Conservation (phyloP, 2,329 filamentous ascomycete species). For the Eurotiales sp. region DNA sequence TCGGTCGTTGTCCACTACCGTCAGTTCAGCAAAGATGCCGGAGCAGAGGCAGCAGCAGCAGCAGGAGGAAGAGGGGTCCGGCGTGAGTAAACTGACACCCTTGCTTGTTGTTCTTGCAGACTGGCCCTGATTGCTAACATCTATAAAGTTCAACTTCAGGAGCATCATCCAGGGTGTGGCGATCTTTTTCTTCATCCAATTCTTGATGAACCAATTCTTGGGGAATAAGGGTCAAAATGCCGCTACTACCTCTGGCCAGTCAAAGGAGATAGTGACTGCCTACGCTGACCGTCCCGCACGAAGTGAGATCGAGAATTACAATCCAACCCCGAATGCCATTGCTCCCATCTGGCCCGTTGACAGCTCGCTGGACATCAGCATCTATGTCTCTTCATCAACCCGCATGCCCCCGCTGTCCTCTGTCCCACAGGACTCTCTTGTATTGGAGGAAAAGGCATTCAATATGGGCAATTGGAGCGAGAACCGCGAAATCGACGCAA, state of each 20-base stretch:
- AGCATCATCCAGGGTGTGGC: slow-evolving; percentile 53
- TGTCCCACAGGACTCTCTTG: slow-evolving; percentile 63
- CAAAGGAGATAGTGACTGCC: slow-evolving; percentile 54
- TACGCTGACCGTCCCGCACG: slow-evolving; percentile 62
- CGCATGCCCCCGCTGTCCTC: slow-evolving; percentile 61
- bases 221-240: slow-evolving; percentile 34
- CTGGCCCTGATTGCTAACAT: slow-evolving; percentile 20
- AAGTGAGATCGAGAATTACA: slow-evolving; percentile 31
- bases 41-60: slow-evolving; percentile 38
- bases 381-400: slow-evolving; percentile 77
- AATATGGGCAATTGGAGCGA: slow-evolving; percentile 75
- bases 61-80: slow-evolving; percentile 32
- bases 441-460: slow-evolving; percentile 78
- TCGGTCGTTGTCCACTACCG: slow-evolving; percentile 12
- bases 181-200: slow-evolving; percentile 59
- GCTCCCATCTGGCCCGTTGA: slow-evolving; percentile 85
- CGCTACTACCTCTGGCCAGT: slow-evolving; percentile 18
- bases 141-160: slow-evolving; percentile 38
- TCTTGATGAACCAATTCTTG: slow-evolving; percentile 54
- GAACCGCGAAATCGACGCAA: slow-evolving; percentile 70
- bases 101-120: background rate
- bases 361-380: slow-evolving; percentile 72
- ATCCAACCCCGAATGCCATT: slow-evolving; percentile 63
- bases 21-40: slow-evolving; percentile 30
- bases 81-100: slow-evolving; percentile 10